These are phyloP conservation scores for Fusarium dimerum DNA, from an alignment of 2,329 filamentous ascomycete species.

Conservation along the genomic window DNA sequence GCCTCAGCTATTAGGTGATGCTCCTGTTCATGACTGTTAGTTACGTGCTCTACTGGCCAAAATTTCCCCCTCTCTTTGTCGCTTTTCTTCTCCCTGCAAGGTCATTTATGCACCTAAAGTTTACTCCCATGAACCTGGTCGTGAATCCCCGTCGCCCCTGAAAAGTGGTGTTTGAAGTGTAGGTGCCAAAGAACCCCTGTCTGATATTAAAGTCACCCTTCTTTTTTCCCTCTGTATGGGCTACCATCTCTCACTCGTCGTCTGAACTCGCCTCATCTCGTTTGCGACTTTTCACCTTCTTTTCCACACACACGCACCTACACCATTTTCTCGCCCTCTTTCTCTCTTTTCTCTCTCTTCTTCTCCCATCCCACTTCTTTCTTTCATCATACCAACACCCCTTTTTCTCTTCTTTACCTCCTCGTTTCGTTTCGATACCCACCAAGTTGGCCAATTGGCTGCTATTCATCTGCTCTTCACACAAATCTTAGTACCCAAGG, in stretches of 20 bases:
- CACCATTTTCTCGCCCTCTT: too few relatives aligned
- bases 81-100: neutral
- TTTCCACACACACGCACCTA: neutral
- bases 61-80: neutral
- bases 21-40: too few relatives aligned
- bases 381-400: slow-evolving; percentile 15
- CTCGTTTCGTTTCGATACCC: slow-evolving; percentile 23
- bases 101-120: neutral
- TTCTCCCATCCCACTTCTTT: slow-evolving; percentile 12
- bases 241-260: neutral
- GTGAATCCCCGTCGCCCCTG: slow-evolving; percentile 24
- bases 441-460: slow-evolving; percentile 8
- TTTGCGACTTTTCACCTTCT: neutral
- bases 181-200: slow-evolving; percentile 9
- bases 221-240: neutral
- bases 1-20: too few relatives aligned
- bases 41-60: too few relatives aligned
- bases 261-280: slow-evolving; percentile 20
- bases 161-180: slow-evolving; percentile 13
- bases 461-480: neutral
- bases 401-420: slow-evolving; percentile 8
- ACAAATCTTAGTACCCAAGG: too few relatives aligned
- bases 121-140: slow-evolving; percentile 23
- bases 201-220: slow-evolving; percentile 23
- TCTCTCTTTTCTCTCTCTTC: slow-evolving; percentile 14